phyloP scores from a whole-genome alignment of 2,329 filamentous ascomycete genomes.

The Talaromyces marneffei region DNA sequence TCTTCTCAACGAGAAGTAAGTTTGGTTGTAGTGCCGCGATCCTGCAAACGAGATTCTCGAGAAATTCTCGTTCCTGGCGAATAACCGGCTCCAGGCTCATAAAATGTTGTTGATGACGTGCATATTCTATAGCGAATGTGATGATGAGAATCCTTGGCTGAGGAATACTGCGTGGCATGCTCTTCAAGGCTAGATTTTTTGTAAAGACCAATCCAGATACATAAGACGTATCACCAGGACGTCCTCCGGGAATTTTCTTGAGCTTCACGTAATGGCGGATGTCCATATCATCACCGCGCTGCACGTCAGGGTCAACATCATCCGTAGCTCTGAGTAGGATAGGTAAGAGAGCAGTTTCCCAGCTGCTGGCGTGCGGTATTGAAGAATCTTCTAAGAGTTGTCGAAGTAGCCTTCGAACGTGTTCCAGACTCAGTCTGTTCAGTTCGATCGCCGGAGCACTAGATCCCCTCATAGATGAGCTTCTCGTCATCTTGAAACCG shows the following conservation, averaged over 20 bases:
- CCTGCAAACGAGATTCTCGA: slow-evolving; percentile 83
- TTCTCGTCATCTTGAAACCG: slow-evolving; percentile 59
- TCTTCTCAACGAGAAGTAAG: slow-evolving; percentile 83
- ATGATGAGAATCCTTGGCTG: slow-evolving; percentile 87
- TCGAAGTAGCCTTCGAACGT: slow-evolving; percentile 76
- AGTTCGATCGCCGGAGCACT: slow-evolving; percentile 73
- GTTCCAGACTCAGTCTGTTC: slow-evolving; percentile 78
- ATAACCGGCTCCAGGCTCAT: slow-evolving; percentile 98
- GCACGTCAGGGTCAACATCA: slow-evolving; percentile 88
- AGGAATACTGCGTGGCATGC: slow-evolving; percentile 80
- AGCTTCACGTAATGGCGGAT: slow-evolving; percentile 96
- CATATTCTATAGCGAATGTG: slow-evolving; percentile 93
- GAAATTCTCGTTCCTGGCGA: slow-evolving; percentile 89
- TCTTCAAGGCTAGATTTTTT: slow-evolving; percentile 93
- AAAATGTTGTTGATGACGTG: slow-evolving; percentile 86
- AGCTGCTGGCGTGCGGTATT: slow-evolving; percentile 67
- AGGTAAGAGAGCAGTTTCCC: slow-evolving; percentile 86
- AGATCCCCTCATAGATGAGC: slow-evolving; percentile 72
- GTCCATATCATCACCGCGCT: slow-evolving; percentile 89
- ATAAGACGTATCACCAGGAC: slow-evolving; percentile 87
- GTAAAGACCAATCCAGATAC: slow-evolving; percentile 95
- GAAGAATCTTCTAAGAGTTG: slow-evolving; percentile 75
- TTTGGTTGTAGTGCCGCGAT: slow-evolving; percentile 82
- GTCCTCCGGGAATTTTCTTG: slow-evolving; percentile 90
- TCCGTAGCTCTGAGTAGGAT: slow-evolving; percentile 87